Percentiles rank a stretch among this genome's conserved stretches.
Conservation (phyloP, 2,329 filamentous ascomycete genomes). For the Stromatinia cepivora region DNA sequence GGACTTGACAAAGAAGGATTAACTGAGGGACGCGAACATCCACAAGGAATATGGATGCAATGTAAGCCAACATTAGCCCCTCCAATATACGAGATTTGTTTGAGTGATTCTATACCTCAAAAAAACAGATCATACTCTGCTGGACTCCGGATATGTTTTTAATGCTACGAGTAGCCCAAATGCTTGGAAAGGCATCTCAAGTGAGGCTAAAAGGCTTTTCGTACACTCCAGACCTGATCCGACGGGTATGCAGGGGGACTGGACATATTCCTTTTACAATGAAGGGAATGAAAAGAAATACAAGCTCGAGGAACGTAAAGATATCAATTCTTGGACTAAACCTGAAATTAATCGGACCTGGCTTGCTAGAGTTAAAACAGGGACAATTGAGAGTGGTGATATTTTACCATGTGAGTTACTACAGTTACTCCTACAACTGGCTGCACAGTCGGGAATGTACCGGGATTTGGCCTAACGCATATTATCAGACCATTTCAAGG, state of each 20-base stretch:
- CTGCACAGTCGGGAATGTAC: background rate
- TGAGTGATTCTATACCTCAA: background rate
- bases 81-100: background rate
- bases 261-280: background rate
- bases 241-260: background rate
- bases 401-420: background rate
- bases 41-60: background rate
- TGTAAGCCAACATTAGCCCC: background rate
- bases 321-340: background rate
- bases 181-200: background rate
- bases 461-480: background rate
- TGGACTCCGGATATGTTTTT: background rate
- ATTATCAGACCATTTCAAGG: background rate
- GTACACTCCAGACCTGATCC: background rate
- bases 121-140: background rate
- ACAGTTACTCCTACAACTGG: background rate
- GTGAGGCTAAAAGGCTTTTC: background rate
- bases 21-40: background rate
- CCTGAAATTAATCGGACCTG: background rate
- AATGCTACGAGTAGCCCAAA: background rate
- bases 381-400: background rate
- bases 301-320: background rate
- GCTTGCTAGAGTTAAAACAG: background rate
- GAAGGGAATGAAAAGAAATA: background rate
- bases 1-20: background rate